These are phyloP conservation scores for Chalciporus piperatus DNA, from an alignment of 768 basidiomycete species.

Conservation along the genomic window DNA sequence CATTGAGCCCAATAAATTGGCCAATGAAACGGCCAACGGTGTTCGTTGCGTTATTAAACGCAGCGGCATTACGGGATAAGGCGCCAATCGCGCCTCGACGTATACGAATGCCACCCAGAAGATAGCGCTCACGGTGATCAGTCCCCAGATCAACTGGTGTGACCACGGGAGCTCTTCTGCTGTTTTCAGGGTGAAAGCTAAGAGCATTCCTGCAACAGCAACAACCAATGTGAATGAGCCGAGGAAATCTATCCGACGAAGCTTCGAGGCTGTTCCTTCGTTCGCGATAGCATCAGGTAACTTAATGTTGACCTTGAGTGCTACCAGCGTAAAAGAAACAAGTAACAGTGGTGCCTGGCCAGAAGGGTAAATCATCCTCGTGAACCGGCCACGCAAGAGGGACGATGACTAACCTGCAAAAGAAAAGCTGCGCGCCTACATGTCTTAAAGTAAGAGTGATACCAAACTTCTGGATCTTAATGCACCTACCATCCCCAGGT, in stretches of 20 bases:
- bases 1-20: conserved; percentile 76
- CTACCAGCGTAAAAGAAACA: conserved; percentile 68
- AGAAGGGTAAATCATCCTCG: conserved; percentile 12
- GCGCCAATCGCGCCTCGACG: conserved; percentile 76
- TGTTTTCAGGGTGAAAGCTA: conserved; percentile 75
- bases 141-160: conserved; percentile 65
- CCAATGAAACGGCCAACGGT: conserved; percentile 75
- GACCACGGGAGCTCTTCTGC: conserved; percentile 78
- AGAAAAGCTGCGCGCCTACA: conserved; percentile 82
- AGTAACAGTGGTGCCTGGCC: conserved; percentile 72
- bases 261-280: conserved; percentile 57
- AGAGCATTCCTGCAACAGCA: conserved; percentile 65
- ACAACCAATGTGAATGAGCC: conserved; percentile 80
- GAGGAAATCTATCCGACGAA: conserved; percentile 79
- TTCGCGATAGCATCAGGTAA: conserved; percentile 65
- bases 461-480: background rate
- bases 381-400: background rate
- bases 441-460: conserved; percentile 11
- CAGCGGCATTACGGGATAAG: conserved; percentile 90
- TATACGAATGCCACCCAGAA: conserved; percentile 61
- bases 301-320: conserved; percentile 73
- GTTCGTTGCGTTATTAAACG: conserved; percentile 74
- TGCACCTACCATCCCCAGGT: conserved; percentile 73
- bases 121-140: conserved; percentile 56
- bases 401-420: conserved; percentile 58